These are phyloP conservation scores for Ogataea neopini DNA, from an alignment of 805 yeast genomes.

Conservation along the genomic window DNA sequence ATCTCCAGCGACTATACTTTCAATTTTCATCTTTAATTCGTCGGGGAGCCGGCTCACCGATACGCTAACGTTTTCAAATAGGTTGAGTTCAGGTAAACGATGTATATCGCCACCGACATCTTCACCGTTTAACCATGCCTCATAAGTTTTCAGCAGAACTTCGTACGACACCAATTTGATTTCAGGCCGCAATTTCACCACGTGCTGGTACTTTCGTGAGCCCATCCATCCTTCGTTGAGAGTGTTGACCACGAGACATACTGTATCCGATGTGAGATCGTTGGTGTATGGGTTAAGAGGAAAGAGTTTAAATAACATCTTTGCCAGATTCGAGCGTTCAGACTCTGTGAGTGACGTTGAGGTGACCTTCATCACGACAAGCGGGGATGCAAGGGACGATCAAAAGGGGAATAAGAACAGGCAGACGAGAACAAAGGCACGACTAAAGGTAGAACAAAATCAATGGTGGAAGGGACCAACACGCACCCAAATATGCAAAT, in stretches of 20 bases:
- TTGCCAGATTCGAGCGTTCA: constrained; percentile 20
- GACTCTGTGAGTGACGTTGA: constrained; percentile 28
- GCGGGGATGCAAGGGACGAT: neutral
- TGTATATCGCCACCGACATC: constrained; percentile 8
- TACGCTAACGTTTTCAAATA: constrained; percentile 45
- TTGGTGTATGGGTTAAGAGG: constrained; percentile 23
- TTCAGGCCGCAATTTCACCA: constrained; percentile 53
- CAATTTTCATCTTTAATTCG: constrained; percentile 29
- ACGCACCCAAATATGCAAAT: too few relatives aligned
- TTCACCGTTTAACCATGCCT: constrained; percentile 58
- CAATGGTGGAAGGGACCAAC: too few relatives aligned
- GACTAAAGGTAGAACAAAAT: too few relatives aligned
- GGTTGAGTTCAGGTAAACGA: constrained; percentile 31
- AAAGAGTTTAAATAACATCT: constrained; percentile 17
- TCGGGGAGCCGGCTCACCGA: constrained; percentile 38
- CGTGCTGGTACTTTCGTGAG: constrained; percentile 55
- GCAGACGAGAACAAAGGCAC: too few relatives aligned
- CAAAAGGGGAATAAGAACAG: too few relatives aligned
- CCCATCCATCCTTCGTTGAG: constrained; percentile 30
- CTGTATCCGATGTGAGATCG: constrained; percentile 32
- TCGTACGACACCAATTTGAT: constrained; percentile 53
- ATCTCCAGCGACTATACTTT: constrained; percentile 36
- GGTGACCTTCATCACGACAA: constrained; percentile 22
- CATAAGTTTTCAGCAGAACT: constrained; percentile 46
- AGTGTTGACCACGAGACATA: constrained; percentile 28